Conservation (phyloP, 2,329 filamentous ascomycete genomes). For the Ophiostoma tasmaniense region DNA sequence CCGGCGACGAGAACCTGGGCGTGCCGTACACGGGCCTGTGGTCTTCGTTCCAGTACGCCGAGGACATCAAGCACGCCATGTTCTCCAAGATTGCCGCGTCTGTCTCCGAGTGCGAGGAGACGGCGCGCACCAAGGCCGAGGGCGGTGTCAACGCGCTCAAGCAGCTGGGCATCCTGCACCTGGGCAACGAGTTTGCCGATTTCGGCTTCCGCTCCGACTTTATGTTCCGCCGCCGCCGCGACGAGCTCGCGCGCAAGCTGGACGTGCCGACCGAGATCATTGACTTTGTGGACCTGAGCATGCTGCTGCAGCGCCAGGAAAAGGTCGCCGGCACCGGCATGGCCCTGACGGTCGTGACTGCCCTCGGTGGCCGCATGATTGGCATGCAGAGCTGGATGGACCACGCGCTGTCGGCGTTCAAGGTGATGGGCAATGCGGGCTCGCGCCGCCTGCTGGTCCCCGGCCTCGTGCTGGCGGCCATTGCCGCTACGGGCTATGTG, state of each 20-base stretch:
- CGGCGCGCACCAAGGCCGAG: conserved; percentile 70
- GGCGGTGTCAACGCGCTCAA: conserved; percentile 80
- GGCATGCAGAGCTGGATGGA: conserved; percentile 86
- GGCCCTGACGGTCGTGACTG: conserved; percentile 83
- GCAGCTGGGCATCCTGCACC: conserved; percentile 75
- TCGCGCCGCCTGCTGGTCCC: conserved; percentile 73
- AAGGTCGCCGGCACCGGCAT: conserved; percentile 91
- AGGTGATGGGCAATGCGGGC: conserved; percentile 72
- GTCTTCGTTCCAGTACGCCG: conserved; percentile 81
- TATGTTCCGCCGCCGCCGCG: conserved; percentile 83
- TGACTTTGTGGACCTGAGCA: conserved; percentile 88
- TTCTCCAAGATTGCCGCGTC: conserved; percentile 75
- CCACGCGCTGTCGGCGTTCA: conserved; percentile 71
- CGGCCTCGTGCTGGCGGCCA: conserved; percentile 63
- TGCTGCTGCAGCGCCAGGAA: conserved; percentile 80
- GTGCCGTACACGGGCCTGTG: conserved; percentile 82
- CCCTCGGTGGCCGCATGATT: conserved; percentile 71
- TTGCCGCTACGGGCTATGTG: conserved; percentile 70
- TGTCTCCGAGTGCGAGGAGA: conserved; percentile 73
- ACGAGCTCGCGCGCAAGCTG: conserved; percentile 74
- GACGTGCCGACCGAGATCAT: conserved; percentile 79
- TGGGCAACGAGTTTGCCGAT: conserved; percentile 78
- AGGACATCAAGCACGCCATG: conserved; percentile 88
- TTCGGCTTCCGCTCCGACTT: conserved; percentile 82
- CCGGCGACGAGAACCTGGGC: conserved; percentile 69